phyloP scores from a whole-genome alignment of 441 rosid species.

The Melianthus villosus region DNA sequence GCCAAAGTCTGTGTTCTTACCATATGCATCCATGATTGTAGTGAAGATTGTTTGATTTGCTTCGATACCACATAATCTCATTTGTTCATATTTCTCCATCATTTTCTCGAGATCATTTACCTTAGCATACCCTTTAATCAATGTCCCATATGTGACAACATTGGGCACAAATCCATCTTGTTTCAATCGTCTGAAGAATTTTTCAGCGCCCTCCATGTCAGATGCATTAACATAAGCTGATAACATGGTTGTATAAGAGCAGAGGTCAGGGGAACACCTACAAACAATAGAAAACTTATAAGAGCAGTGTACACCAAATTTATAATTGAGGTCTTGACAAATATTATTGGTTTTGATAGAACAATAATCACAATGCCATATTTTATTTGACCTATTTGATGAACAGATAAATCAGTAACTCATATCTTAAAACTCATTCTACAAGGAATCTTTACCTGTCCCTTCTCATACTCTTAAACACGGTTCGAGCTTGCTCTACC shows the following conservation, averaged over 20 bases:
- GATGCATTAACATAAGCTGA: slow-evolving; percentile 76
- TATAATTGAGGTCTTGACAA: too few relatives aligned
- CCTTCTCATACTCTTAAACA: slow-evolving; percentile 88
- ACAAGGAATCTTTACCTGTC: slow-evolving; percentile 40
- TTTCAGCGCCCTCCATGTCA: slow-evolving; percentile 82
- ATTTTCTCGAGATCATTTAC: slow-evolving; percentile 47
- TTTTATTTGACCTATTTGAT: not conserved
- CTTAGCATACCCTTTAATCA: slow-evolving; percentile 79
- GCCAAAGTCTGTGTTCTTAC: slow-evolving; percentile 58
- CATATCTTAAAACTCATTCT: not conserved
- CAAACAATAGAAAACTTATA: slow-evolving; percentile 5
- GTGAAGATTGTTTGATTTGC: slow-evolving; percentile 73
- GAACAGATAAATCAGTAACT: not conserved
- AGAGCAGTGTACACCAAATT: not conserved
- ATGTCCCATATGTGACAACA: slow-evolving; percentile 56
- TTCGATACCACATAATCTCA: slow-evolving; percentile 40
- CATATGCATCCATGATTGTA: slow-evolving; percentile 74
- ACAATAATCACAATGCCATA: too few relatives aligned
- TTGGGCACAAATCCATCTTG: slow-evolving; percentile 56
- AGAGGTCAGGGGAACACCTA: slow-evolving; percentile 66
- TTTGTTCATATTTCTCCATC: slow-evolving; percentile 54
- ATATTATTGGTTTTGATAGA: too few relatives aligned
- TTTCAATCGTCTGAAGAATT: slow-evolving; percentile 53
- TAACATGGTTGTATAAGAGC: slow-evolving; percentile 86
- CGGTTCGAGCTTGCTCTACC: slow-evolving; percentile 82